phyloP scores from a whole-genome alignment of 768 basidiomycete genomes.

The Lactarius sanguifluus region DNA sequence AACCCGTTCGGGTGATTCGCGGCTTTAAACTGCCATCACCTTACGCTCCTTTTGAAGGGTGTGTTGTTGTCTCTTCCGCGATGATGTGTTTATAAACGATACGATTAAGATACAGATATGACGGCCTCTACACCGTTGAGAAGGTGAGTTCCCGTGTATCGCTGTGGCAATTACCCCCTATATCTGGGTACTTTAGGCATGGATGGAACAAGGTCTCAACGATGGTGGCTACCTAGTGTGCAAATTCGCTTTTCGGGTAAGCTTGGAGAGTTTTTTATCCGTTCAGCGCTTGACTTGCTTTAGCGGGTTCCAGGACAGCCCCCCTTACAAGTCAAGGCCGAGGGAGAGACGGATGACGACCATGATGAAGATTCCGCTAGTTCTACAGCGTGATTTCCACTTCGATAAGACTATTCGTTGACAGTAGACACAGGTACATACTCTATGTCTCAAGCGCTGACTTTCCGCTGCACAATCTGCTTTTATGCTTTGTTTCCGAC shows the following conservation, averaged over 20 bases:
- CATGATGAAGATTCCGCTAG: not conserved
- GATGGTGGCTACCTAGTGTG: slow-evolving; percentile 74
- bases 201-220: slow-evolving; percentile 73
- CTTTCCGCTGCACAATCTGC: not conserved
- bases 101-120: slow-evolving; percentile 73
- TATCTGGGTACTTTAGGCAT: slow-evolving; percentile 48
- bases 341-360: not conserved
- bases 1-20: slow-evolving; percentile 84
- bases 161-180: not conserved
- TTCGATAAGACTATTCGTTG: not conserved
- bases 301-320: slow-evolving; percentile 60
- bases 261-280: slow-evolving; percentile 25
- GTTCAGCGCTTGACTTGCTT: not conserved
- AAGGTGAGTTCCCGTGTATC: slow-evolving; percentile 44
- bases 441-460: not conserved
- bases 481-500: slow-evolving; percentile 1
- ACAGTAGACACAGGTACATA: not conserved
- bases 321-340: slow-evolving; percentile 31
- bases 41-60: slow-evolving; percentile 83
- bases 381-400: not conserved
- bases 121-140: slow-evolving; percentile 81
- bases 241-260: slow-evolving; percentile 80
- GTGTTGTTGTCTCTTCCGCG: slow-evolving; percentile 22
- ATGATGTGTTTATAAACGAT: not conserved
- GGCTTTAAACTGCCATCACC: slow-evolving; percentile 73